Evolutionary conservation across 2,329 filamentous ascomycete species (phyloP), one percentile per base, ranked within the genome.

Genomic region (Microsporum audouinii): DNA sequence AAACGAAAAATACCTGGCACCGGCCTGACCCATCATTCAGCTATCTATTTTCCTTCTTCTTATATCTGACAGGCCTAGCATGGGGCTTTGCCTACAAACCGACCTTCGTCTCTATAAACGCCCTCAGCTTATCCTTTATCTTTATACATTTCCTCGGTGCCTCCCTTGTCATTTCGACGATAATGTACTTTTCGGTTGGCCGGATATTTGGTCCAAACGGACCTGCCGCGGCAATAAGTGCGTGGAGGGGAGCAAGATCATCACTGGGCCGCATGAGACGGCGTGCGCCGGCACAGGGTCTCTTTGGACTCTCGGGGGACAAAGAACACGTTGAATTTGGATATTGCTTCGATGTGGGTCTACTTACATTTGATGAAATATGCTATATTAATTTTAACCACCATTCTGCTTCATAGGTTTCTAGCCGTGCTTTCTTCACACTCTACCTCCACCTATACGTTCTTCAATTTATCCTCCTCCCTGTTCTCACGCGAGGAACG

Each of bases 1-100:
- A 87, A 80, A 87, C 84, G 43, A 85, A 86, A 71, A 86, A 87
- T 70, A 85, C 84, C 64, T 87, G 84, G 79, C 85, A 87, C 68
- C 81, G 84, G 60, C 83, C 85, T 39, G 85, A 88, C 67, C 85
- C 85, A 2, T 86, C 84, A 27, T 87, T 88, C 70, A 85, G 84
- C 65, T 87, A 87, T 71, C 81, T 88, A 23, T 80, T 87, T 64
- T 84, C 83, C 63, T 82, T 86, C 73, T 87, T 87, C 75, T 79
- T 87, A 41, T 73, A 80, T 49, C 73, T 81, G 66, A 80, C 78
- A 60, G 78, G 78, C 17, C 70, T 81, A 58, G 79, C 79, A 59
- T 81, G 85, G 85, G 84, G 84, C 33, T 76, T 86, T 57, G 78
- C 78, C 49, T 80, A 80, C 66, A 75, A 75, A 39, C 78, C 77